Evolutionary conservation across 805 yeast genomes (phyloP), one percentile per base, ranked within the genome.

Genomic region (Saccharomycopsis babjevae): DNA sequence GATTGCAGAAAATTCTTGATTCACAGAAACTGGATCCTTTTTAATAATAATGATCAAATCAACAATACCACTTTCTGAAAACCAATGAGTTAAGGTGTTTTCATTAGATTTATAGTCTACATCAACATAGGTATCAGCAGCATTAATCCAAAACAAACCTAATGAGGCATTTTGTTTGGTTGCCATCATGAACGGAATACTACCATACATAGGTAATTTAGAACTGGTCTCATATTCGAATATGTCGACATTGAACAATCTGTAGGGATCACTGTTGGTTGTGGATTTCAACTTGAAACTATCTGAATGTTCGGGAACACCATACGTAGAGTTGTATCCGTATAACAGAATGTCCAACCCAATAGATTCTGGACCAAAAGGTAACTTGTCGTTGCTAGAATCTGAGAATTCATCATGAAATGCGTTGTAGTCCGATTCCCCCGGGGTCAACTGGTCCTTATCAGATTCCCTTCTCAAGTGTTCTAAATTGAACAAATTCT

Each of bases 261-360:
- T 79, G 72, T 94, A 94, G 1, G 98, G 98, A 59, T 85, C 88
- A 1, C 34, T n/a, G 22, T 56, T 54, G 0, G 74, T 67, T 0
- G 98, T 92, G 65, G 88, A 93, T 60, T 84, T 83, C 66, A 94
- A 75, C 20, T 85, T 77, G 57, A 94, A 73, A 0, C 86, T 76
- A 66, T 89, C 96, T 0, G 98, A 93, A 69, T 94, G 99, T 72
- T 94, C 99, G 0, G 99, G 98, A 54, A 94, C 87, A n/a, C 99
- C 99, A 71, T 82, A 94, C 1, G 89, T 88, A 67, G 86, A 79
- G 5, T 76, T 70, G 66, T 78, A 85, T 0, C 83, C 84, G 2
- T 73, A 69, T 65, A 94, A 85, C 0, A 82, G 73, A 62, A 90
- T 79, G 70, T 94, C 99, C 34, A 88, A 65, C 0, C 86, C 97